Conservation (phyloP, 2,329 filamentous ascomycete species). For the Fusarium equiseti region DNA sequence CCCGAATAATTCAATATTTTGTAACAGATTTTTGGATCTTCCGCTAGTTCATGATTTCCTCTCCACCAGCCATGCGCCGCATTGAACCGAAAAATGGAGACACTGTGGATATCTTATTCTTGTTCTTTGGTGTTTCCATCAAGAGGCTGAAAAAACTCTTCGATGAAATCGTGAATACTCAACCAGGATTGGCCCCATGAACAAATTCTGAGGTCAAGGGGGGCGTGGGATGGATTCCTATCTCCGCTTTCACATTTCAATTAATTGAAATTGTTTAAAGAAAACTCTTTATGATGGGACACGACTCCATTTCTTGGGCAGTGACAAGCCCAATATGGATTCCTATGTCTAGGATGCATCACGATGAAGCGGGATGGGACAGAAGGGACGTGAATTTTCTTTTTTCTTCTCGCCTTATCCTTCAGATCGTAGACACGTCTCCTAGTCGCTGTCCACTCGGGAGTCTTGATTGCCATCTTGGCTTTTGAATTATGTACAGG, state of each 20-base stretch:
- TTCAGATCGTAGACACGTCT: slow-evolving; percentile 29
- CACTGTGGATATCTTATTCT: slow-evolving; percentile 3
- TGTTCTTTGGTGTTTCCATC: slow-evolving; percentile 12
- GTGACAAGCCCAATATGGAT: slow-evolving; percentile 27
- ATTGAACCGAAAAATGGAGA: slow-evolving; percentile 26
- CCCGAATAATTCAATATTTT: slow-evolving; percentile 4
- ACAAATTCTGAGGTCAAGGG: background rate
- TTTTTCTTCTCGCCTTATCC: slow-evolving; percentile 2
- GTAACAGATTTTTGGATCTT: slow-evolving; percentile 10
- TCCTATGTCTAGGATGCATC: slow-evolving; percentile 14
- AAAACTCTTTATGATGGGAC: slow-evolving; percentile 12
- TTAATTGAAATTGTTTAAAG: slow-evolving; percentile 5
- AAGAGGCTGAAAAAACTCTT: slow-evolving; percentile 20
- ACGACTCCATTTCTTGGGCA: slow-evolving; percentile 14
- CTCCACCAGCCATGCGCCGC: slow-evolving; percentile 31
- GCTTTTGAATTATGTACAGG: slow-evolving; percentile 2
- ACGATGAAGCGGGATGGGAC: slow-evolving; percentile 19
- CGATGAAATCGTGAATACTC: slow-evolving; percentile 16
- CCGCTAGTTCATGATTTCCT: slow-evolving; percentile 22
- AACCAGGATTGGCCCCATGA: slow-evolving; percentile 36
- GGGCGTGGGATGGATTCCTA: slow-evolving; percentile 10
- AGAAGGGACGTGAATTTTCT: slow-evolving; percentile 20
- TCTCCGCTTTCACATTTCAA: slow-evolving; percentile 29
- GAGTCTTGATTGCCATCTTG: slow-evolving; percentile 26
- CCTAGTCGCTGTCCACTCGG: slow-evolving; percentile 25